Conservation (phyloP, 2,329 filamentous ascomycete genomes). For the Epichloe scottii region DNA sequence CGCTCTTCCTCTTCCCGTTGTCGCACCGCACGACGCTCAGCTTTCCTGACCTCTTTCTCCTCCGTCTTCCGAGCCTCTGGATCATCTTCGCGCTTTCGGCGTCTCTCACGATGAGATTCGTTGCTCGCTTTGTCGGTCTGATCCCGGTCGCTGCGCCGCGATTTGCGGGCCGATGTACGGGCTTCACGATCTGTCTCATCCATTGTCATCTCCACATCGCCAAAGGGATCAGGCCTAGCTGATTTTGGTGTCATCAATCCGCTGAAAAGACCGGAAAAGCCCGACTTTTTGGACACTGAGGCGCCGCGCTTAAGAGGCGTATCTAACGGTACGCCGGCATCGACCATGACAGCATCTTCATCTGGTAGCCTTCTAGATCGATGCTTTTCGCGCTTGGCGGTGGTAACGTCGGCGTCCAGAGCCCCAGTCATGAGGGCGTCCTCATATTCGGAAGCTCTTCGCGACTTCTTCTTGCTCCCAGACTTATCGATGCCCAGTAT, state of each 20-base stretch:
- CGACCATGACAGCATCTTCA: slow-evolving; percentile 28
- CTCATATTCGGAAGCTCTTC: slow-evolving; percentile 35
- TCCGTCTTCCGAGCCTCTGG: slow-evolving; percentile 38
- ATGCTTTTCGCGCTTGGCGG: slow-evolving; percentile 20
- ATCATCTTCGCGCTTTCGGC: slow-evolving; percentile 43
- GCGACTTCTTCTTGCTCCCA: slow-evolving; percentile 29
- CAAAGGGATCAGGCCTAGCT: slow-evolving; percentile 33
- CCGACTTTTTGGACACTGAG: slow-evolving; percentile 37
- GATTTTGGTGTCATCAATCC: slow-evolving; percentile 38
- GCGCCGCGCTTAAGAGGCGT: slow-evolving; percentile 20
- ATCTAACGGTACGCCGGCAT: slow-evolving; percentile 20
- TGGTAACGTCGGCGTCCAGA: slow-evolving; percentile 23
- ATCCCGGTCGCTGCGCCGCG: slow-evolving; percentile 39
- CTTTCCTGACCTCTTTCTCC: slow-evolving; percentile 46
- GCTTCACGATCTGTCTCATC: slow-evolving; percentile 48
- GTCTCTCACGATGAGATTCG: slow-evolving; percentile 43
- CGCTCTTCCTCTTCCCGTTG: slow-evolving; percentile 37
- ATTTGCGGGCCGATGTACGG: slow-evolving; percentile 48
- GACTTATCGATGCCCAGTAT: slow-evolving; percentile 49
- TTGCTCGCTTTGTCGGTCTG: slow-evolving; percentile 28
- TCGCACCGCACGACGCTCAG: slow-evolving; percentile 37
- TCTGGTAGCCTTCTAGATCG: slow-evolving; percentile 22
- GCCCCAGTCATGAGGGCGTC: slow-evolving; percentile 36
- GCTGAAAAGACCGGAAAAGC: slow-evolving; percentile 49
- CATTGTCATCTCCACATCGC: slow-evolving; percentile 33